Evolutionary conservation across 176 grass and related monocot species (phyloP), one percentile per base, ranked within the genome.

Genomic region (Eleusine indica): DNA sequence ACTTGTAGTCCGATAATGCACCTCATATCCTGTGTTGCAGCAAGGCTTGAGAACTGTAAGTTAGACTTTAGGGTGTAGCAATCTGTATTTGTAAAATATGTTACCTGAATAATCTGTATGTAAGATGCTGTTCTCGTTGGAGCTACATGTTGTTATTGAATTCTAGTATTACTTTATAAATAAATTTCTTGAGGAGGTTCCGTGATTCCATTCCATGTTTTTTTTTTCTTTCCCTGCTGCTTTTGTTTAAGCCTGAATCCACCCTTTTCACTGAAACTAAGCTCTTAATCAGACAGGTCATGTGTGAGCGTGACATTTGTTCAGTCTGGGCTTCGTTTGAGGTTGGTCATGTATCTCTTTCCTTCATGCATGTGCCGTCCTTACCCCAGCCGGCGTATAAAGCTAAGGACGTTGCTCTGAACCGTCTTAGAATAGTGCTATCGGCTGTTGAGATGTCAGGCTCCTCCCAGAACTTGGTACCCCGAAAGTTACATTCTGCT

Each of bases 41-140:
- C 76, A 68, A 68, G 73, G 49, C 68, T 73, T 0, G 68, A 69
- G 62, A 76, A 78, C 67, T 44, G 61, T 68, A 78, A 87, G 72
- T 56, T 70, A 66, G n/a, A 71, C 37, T 46, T 40, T 25, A 89
- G 66, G 73, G 18, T 58, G 5, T 41, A 82, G 74, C 73, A 66
- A 70, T 78, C 49, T 75, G 84, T 80, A 80, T 87, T 75, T 90
- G 89, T 84, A 90, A 80, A 54, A 87, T 90, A 87, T 74, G 62
- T 80, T 64, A 80, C 30, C 42, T 38, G 68, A 90, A 90, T 90
- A 90, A 87, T 90, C 69, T 87, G 84, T 90, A 83, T 87, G 80
- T 90, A 87, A 87, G 80, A 56, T 84, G 28, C 7, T 67, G 51
- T 67, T 47, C 11, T 64, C 46, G 25, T 37, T 69, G 60, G 54